Conservation (phyloP, 1,284 basidiomycete genomes). For the Microbotryomycetes sp. region DNA sequence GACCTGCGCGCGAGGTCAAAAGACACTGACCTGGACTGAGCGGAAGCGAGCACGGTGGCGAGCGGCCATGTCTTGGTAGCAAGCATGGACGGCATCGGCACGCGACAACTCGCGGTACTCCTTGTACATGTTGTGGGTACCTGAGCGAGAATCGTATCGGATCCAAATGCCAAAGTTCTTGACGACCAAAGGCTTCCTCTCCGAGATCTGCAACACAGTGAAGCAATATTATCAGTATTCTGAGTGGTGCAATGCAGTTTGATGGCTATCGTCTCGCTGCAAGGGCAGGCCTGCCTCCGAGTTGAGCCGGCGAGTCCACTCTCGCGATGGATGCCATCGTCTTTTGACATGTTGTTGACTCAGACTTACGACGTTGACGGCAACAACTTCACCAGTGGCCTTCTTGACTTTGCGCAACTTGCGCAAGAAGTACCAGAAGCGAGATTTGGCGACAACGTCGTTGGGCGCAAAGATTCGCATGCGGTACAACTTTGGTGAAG, state of each 20-base stretch:
- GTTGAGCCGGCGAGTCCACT: background rate
- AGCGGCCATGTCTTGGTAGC: slow-evolving; percentile 99
- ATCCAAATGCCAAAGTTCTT: slow-evolving; percentile 99
- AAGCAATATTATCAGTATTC: background rate
- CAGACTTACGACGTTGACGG: slow-evolving; percentile 85
- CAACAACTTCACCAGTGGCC: slow-evolving; percentile 97
- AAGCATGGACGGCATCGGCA: slow-evolving; percentile 88
- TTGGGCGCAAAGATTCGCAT: slow-evolving; percentile 99
- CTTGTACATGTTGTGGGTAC: slow-evolving; percentile 84
- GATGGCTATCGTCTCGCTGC: background rate
- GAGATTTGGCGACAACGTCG: slow-evolving; percentile 94
- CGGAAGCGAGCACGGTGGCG: slow-evolving; percentile 98
- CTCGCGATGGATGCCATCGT: too few species aligned
- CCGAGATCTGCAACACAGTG: slow-evolving; percentile 69
- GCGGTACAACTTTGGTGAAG: slow-evolving; percentile 93
- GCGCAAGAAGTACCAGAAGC: slow-evolving; percentile 99
- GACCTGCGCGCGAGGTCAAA: slow-evolving; percentile 26
- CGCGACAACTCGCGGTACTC: slow-evolving; percentile 96
- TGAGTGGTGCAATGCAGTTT: background rate
- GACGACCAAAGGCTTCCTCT: slow-evolving; percentile 95
- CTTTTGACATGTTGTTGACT: background rate
- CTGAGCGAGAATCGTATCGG: slow-evolving; percentile 96
- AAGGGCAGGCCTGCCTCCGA: background rate
- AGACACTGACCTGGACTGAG: slow-evolving; percentile 76
- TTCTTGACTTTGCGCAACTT: slow-evolving; percentile 99